Evolutionary conservation across 257 asterid genomes (phyloP).

Genomic region (Echium plantagineum): DNA sequence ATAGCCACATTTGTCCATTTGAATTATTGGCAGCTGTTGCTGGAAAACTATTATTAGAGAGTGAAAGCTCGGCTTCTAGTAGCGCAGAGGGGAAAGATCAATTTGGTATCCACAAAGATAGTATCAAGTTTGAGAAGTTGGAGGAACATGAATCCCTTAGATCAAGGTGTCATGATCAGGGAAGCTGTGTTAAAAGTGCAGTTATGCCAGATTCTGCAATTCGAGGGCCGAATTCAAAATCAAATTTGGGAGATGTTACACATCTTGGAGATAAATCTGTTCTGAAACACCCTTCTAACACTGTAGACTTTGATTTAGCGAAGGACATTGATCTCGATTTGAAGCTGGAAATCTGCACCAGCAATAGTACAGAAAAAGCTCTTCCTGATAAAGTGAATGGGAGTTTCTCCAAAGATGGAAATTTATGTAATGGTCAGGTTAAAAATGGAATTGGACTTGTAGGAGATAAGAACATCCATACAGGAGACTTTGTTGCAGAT

Average conservation of each 20-base stretch:
- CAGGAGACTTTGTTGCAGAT: conserved; percentile 25
- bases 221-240: conserved; percentile 26
- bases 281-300: conserved; percentile 23
- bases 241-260: conserved; percentile 16
- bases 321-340: conserved; percentile 23
- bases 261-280: conserved; percentile 25
- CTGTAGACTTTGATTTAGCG: conserved; percentile 17
- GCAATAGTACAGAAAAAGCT: conserved; percentile 11
- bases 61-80: conserved; percentile 60
- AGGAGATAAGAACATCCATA: conserved; percentile 14
- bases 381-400: conserved; percentile 14
- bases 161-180: conserved; percentile 39
- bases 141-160: conserved; percentile 25
- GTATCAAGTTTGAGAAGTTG: conserved; percentile 8
- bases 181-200: conserved; percentile 62
- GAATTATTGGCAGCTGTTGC: conserved; percentile 80
- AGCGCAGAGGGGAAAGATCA: conserved; percentile 31
- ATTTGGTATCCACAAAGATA: conserved; percentile 12
- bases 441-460: conserved; percentile 19
- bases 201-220: conserved; percentile 25
- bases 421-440: conserved; percentile 18
- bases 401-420: conserved; percentile 14
- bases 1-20: conserved; percentile 49
- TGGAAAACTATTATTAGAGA: conserved; percentile 56
- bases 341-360: conserved; percentile 20